Conservation (phyloP, 2,329 filamentous ascomycete genomes). For the Magnaporthiopsis incrustans region DNA sequence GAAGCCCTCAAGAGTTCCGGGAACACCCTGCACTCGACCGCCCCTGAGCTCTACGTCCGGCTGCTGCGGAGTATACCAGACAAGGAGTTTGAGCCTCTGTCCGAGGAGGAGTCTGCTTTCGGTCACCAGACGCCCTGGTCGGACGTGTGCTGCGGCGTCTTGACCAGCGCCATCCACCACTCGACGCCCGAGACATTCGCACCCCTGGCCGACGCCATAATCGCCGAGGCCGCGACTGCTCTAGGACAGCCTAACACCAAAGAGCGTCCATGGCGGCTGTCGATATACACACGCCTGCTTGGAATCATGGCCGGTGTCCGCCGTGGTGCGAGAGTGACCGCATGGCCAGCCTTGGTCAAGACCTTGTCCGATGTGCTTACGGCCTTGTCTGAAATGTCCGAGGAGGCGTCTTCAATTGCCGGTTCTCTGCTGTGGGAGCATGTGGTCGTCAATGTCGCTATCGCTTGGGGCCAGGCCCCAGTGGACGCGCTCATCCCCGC, state of each 20-base stretch:
- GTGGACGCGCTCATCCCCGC: conserved; percentile 70
- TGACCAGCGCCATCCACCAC: conserved; percentile 79
- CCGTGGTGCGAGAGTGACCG: conserved; percentile 63
- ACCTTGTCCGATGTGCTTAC: conserved; percentile 46
- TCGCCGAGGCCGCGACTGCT: conserved; percentile 37
- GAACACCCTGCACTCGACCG: conserved; percentile 50
- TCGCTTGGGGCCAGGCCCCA: conserved; percentile 67
- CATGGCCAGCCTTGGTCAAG: conserved; percentile 62
- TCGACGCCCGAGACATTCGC: conserved; percentile 66
- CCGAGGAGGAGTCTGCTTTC: conserved; percentile 17
- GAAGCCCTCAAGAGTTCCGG: conserved; percentile 66
- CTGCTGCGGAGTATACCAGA: conserved; percentile 44
- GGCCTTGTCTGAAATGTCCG: conserved; percentile 31
- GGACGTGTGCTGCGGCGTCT: conserved; percentile 63
- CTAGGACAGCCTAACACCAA: conserved; percentile 25
- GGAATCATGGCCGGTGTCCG: conserved; percentile 70
- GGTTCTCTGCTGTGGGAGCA: conserved; percentile 45
- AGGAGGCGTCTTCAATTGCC: conserved; percentile 26
- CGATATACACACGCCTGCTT: conserved; percentile 50
- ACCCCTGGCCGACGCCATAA: conserved; percentile 55
- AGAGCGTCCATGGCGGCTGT: conserved; percentile 30
- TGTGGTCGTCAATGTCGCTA: conserved; percentile 50
- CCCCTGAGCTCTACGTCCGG: conserved; percentile 41
- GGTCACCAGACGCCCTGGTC: conserved; percentile 41
- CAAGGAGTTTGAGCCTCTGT: conserved; percentile 35